Conservation (phyloP, 495 filamentous ascomycete species). For the Penicillium paxilli region DNA sequence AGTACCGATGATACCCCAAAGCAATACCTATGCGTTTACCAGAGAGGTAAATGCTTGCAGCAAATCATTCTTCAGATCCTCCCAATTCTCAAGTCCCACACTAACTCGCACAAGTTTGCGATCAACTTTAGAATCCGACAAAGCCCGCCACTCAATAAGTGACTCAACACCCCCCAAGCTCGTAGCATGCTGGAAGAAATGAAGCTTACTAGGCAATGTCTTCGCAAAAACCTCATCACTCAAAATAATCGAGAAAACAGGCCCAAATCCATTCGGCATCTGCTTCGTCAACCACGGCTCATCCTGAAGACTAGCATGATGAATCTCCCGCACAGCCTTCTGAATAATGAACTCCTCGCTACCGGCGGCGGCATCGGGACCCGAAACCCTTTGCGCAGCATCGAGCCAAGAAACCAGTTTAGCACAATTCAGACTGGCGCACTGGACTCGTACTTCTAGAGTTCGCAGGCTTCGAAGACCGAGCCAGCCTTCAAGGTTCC, state of each 20-base stretch:
- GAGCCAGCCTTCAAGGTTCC: slow-evolving; percentile 83
- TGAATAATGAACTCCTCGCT: slow-evolving; percentile 40
- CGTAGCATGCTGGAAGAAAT: slow-evolving; percentile 86
- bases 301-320: slow-evolving; percentile 74
- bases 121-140: slow-evolving; percentile 74
- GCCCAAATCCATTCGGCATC: slow-evolving; percentile 85
- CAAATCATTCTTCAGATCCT: slow-evolving; percentile 75
- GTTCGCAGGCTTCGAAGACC: slow-evolving; percentile 79
- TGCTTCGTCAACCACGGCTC: slow-evolving; percentile 72
- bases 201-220: slow-evolving; percentile 67
- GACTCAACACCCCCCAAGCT: slow-evolving; percentile 89
- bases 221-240: slow-evolving; percentile 56
- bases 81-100: slow-evolving; percentile 76
- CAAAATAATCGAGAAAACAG: slow-evolving; percentile 75
- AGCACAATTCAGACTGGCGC: slow-evolving; percentile 65
- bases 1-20: too few relatives aligned
- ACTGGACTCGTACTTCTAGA: slow-evolving; percentile 70
- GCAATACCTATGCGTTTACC: background rate
- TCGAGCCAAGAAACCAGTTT: slow-evolving; percentile 68
- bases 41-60: slow-evolving; percentile 55
- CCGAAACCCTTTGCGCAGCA: slow-evolving; percentile 31
- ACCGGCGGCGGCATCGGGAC: slow-evolving; percentile 19
- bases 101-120: slow-evolving; percentile 71
- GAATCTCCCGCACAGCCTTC: slow-evolving; percentile 54
- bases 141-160: slow-evolving; percentile 65